Evolutionary conservation across 2,329 filamentous ascomycete species (phyloP).

Genomic region (Epichloe sibirici): DNA sequence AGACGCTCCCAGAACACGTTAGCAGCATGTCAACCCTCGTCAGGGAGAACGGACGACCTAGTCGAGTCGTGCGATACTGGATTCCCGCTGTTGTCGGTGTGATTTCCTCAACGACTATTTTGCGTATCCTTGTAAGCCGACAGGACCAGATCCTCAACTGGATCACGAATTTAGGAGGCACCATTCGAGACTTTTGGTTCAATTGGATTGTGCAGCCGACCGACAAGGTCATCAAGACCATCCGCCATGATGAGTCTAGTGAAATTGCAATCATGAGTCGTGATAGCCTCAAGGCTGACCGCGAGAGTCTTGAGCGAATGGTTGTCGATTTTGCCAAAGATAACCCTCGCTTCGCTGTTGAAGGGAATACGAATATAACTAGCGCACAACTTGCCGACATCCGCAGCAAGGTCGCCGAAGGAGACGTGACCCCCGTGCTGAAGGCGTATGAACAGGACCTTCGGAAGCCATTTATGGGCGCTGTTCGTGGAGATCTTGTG

Average conservation of each 20-base stretch:
- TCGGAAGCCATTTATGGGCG: slow-evolving; percentile 67
- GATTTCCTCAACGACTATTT: slow-evolving; percentile 75
- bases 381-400: slow-evolving; percentile 64
- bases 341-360: slow-evolving; percentile 52
- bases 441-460: slow-evolving; percentile 86
- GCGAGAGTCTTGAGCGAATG: slow-evolving; percentile 90
- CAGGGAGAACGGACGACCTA: slow-evolving; percentile 60
- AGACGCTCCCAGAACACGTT: slow-evolving; percentile 56
- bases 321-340: slow-evolving; percentile 91
- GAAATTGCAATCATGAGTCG: slow-evolving; percentile 97
- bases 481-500: slow-evolving; percentile 74
- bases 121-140: slow-evolving; percentile 63
- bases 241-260: slow-evolving; percentile 81
- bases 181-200: slow-evolving; percentile 78
- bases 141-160: slow-evolving; percentile 68
- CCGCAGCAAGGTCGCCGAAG: slow-evolving; percentile 69
- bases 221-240: slow-evolving; percentile 75
- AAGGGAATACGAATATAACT: slow-evolving; percentile 35
- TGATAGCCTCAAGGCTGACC: slow-evolving; percentile 78
- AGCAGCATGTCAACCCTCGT: slow-evolving; percentile 43
- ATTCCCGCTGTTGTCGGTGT: slow-evolving; percentile 59
- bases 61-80: slow-evolving; percentile 74
- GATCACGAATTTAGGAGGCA: slow-evolving; percentile 67
- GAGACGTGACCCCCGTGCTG: slow-evolving; percentile 84
- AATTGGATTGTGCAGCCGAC: slow-evolving; percentile 92